A percentile compares a stretch with the other conserved stretches of the same genome.
phyloP scores from a whole-genome alignment of 805 yeast species.

The Hanseniaspora taiwanica region DNA sequence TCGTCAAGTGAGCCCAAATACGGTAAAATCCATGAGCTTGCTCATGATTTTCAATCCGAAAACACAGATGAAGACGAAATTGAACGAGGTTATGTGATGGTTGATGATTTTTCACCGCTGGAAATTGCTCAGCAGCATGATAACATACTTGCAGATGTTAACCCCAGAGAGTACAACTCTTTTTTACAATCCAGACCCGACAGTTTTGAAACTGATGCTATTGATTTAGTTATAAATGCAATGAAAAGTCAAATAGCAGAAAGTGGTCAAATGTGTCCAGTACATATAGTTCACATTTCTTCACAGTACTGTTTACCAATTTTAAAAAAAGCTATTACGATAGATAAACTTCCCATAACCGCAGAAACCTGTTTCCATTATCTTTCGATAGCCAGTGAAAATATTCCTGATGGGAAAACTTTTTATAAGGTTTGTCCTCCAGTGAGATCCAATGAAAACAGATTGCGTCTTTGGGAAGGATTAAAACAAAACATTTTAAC shows the following conservation, averaged over 20 bases:
- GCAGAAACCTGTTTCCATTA: conserved; percentile 96
- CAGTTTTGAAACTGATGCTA: conserved; percentile 73
- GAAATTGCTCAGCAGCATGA: conserved; percentile 30
- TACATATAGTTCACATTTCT: conserved; percentile 87
- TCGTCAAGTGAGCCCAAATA: conserved; percentile 47
- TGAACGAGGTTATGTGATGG: no score
- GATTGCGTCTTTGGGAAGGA: conserved; percentile 67
- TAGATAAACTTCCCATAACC: conserved; percentile 44
- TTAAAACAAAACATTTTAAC: conserved; percentile 50
- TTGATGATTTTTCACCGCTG: no score
- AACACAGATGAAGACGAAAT: no score
- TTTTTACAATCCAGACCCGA: conserved; percentile 84
- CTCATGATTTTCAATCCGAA: conserved; percentile 12
- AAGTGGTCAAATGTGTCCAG: conserved; percentile 38
- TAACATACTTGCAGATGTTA: conserved; percentile 30
- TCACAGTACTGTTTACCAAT: conserved; percentile 73
- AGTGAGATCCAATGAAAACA: conserved; percentile 62
- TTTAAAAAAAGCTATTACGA: conserved; percentile 46
- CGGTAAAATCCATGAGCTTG: conserved; percentile 29
- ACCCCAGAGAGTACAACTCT: conserved; percentile 54
- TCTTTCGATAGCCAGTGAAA: conserved; percentile 63
- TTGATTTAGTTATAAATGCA: conserved; percentile 53
- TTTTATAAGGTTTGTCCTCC: conserved; percentile 95
- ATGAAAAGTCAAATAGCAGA: conserved; percentile 26
- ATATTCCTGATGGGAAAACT: conserved; percentile 63